phyloP scores from a whole-genome alignment of 176 grass and related monocot species.

The Hordeum marinum region DNA sequence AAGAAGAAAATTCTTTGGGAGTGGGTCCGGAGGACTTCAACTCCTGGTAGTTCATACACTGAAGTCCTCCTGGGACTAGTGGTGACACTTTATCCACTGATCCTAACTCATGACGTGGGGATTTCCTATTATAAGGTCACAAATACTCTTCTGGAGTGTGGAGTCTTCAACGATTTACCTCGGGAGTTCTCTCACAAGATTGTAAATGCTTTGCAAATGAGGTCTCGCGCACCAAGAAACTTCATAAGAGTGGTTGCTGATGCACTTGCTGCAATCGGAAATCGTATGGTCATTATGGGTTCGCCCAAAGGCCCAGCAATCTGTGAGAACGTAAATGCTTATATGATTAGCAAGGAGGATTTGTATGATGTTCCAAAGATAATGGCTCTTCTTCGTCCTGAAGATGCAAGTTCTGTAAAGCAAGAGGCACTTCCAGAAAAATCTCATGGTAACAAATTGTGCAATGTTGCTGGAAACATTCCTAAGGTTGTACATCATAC shows the following conservation, averaged over 20 bases:
- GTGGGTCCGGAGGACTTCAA: conserved; percentile 33
- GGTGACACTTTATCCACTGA: conserved; percentile 34
- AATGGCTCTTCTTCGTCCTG: conserved; percentile 27
- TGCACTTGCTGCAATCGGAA: conserved; percentile 45
- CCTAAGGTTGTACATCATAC: not conserved
- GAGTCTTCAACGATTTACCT: conserved; percentile 43
- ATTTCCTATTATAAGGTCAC: conserved; percentile 14
- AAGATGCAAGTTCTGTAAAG: not conserved
- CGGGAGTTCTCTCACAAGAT: conserved; percentile 37
- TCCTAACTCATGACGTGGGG: not conserved
- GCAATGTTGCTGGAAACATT: not conserved
- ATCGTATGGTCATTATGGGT: conserved; percentile 56
- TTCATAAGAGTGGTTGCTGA: conserved; percentile 41
- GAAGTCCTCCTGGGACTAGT: conserved; percentile 47
- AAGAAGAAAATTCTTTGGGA: not conserved
- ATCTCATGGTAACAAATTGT: not conserved
- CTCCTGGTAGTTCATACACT: not conserved
- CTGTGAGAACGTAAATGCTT: conserved; percentile 21
- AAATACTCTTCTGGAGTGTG: not conserved
- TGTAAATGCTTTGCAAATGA: not conserved
- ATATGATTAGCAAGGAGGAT: conserved; percentile 25
- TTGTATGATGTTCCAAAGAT: conserved; percentile 33
- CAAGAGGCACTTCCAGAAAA: not conserved
- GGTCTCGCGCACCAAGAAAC: not conserved
- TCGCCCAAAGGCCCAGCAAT: not conserved